Base-by-base conservation (phyloP, 2,329 filamentous ascomycete species). In the Basipetospora chlamydospora region DNA sequence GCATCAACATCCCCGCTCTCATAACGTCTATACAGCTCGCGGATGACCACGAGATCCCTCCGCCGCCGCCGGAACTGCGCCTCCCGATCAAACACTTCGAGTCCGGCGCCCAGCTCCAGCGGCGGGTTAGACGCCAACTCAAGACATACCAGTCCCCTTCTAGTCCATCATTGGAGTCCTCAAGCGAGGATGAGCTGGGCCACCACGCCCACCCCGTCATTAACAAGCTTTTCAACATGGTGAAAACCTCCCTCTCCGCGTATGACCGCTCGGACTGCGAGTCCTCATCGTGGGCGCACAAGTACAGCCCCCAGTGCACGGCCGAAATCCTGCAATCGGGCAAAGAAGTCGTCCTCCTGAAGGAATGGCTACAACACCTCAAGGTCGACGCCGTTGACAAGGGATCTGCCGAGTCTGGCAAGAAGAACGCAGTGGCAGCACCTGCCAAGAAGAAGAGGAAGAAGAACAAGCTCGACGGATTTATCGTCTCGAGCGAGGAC, bases 201-300 rank as follows among this genome's bases (percentile, higher is more conserved):
- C 39, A 38, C 32, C 38, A 50, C 35, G 44, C 51, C 4, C 77
- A 86, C 51, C 64, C 77, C 9, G 70, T 73, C 13, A 53, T 90
- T 32, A 47, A 53, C 10, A 61, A 64, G 2, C 59, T 85, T 2
- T 82, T 77, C 46, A 53, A 62, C 3, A 63, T 66, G 0, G 64
- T 95, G 22, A 57, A 64, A 30, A 65, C 63, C 1, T 65, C 65
- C 0, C 62, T 87, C 10, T 87, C 82, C 4, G 77, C 87, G 1
- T 95, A 87, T 48, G 90, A 98, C 52, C 70, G 61, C 42, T 81
- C 77, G 7, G 69, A 67, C 34, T 93, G 81, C 46, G 88, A 96
- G 49, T 64, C 63, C 2, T 58, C 68, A 20, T 58, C 73, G 7
- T 98, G 90, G 90, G 55, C 66, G 2, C 78, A 88, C 28, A 95